Evolutionary conservation across 2,329 filamentous ascomycete species (phyloP).

Genomic region (Ophiocordyceps unilateralis): DNA sequence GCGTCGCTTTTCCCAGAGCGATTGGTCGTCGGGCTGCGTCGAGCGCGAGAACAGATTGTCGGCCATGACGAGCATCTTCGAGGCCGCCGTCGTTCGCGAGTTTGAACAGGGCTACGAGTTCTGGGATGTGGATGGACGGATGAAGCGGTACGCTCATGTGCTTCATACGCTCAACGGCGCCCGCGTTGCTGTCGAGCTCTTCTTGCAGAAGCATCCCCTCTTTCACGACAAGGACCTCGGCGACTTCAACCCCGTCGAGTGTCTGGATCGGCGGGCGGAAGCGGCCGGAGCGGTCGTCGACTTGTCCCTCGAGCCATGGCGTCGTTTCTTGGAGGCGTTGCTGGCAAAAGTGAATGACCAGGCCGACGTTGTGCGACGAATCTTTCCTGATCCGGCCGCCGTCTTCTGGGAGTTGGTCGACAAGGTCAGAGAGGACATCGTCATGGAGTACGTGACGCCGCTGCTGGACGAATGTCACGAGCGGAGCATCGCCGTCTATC

Average conservation of each 20-base stretch:
- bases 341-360: constrained; percentile 69
- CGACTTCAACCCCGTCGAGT: constrained; percentile 3
- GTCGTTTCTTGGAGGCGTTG: constrained; percentile 62
- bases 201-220: constrained; percentile 76
- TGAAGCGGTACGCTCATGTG: constrained; percentile 80
- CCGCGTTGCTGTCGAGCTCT: constrained; percentile 60
- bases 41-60: constrained; percentile 55
- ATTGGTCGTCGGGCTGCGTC: constrained; percentile 59
- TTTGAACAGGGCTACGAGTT: constrained; percentile 86
- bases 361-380: constrained; percentile 57
- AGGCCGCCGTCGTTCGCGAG: constrained; percentile 76
- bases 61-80: constrained; percentile 66
- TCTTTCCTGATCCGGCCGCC: constrained; percentile 55
- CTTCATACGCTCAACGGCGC: constrained; percentile 70
- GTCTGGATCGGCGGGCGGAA: not conserved
- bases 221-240: constrained; percentile 57
- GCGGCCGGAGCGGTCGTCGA: constrained; percentile 26
- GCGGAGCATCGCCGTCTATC: constrained; percentile 55
- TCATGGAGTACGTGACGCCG: constrained; percentile 71
- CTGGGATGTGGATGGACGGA: constrained; percentile 73
- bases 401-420: constrained; percentile 68
- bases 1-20: constrained; percentile 59
- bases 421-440: constrained; percentile 66
- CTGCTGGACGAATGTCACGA: constrained; percentile 79
- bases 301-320: constrained; percentile 67